Evolutionary conservation across 257 asterid species (phyloP).

Genomic region (Solanum etuberosum): DNA sequence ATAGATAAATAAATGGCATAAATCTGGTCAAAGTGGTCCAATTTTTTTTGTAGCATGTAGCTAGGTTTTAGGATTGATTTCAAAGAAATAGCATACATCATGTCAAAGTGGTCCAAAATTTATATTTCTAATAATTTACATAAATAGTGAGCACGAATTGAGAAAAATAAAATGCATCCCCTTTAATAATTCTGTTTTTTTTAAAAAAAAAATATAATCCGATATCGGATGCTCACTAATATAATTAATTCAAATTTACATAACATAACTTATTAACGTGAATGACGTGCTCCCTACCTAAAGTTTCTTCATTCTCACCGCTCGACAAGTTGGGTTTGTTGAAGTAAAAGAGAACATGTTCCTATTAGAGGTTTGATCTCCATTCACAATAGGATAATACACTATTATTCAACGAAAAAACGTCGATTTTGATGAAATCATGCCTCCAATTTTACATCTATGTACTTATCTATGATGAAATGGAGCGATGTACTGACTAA

Average conservation of each 20-base stretch:
- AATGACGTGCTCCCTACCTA: fast-evolving
- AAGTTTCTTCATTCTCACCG: not conserved
- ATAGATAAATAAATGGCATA: not conserved
- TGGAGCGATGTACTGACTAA: not conserved
- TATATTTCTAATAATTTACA: not conserved
- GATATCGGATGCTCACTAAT: not conserved
- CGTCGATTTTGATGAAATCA: not conserved
- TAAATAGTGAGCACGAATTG: not conserved
- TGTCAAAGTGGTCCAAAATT: not conserved
- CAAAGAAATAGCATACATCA: not conserved
- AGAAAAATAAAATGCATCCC: not conserved
- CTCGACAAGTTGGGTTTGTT: not conserved
- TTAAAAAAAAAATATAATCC: too few species aligned
- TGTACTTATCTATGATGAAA: constrained; percentile 16
- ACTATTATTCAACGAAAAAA: not conserved
- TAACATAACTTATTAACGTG: not conserved
- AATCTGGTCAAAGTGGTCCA: not conserved
- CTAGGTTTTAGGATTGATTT: not conserved
- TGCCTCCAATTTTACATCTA: not conserved
- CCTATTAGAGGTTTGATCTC: not conserved
- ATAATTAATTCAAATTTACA: not conserved
- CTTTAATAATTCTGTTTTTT: not conserved
- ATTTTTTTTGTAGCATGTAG: not conserved
- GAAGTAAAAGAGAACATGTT: not conserved
- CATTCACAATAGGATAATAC: not conserved